Conservation (phyloP, 177 flowering plant species). For the Vitis hybrid region DNA sequence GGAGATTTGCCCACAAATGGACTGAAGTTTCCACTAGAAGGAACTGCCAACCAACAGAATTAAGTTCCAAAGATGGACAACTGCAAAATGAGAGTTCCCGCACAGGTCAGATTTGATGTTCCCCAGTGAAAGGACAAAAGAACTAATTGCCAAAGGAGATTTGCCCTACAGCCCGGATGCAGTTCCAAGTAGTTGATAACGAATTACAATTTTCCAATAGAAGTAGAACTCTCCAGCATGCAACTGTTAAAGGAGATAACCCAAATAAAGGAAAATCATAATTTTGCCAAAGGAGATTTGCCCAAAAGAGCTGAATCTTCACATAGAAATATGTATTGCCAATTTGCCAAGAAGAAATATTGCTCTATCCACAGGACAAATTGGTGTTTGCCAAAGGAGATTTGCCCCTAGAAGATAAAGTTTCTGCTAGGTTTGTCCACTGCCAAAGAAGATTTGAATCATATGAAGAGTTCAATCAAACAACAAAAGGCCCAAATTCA, state of each 20-base stretch:
- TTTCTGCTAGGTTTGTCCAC: neutral
- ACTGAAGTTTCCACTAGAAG: constrained; percentile 22
- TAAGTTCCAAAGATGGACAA: constrained; percentile 1
- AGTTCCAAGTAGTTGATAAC: neutral
- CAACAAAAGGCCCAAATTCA: neutral
- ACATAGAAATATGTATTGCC: neutral
- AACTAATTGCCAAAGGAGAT: constrained; percentile 15
- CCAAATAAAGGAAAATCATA: constrained; percentile 16
- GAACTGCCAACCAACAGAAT: constrained; percentile 17
- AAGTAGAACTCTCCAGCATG: neutral
- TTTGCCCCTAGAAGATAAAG: constrained; percentile 32
- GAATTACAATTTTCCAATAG: neutral
- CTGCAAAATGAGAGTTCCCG: neutral
- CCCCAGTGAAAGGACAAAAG: neutral
- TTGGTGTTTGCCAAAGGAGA: constrained; percentile 50
- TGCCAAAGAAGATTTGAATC: constrained; percentile 17
- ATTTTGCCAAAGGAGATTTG: constrained; percentile 64
- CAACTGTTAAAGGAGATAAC: constrained; percentile 7
- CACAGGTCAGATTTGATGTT: neutral
- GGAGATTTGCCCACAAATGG: constrained; percentile 64
- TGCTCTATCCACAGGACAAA: constrained; percentile 10
- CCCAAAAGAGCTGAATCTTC: constrained; percentile 24
- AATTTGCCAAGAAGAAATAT: constrained; percentile 1
- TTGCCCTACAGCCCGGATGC: neutral
- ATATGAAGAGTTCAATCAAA: neutral